A percentile compares a stretch with the other conserved stretches of the same genome.
These are phyloP conservation scores for Chlamydomonas reinhardtii DNA, from an alignment of 163 green algal genomes.

Conservation along the genomic window DNA sequence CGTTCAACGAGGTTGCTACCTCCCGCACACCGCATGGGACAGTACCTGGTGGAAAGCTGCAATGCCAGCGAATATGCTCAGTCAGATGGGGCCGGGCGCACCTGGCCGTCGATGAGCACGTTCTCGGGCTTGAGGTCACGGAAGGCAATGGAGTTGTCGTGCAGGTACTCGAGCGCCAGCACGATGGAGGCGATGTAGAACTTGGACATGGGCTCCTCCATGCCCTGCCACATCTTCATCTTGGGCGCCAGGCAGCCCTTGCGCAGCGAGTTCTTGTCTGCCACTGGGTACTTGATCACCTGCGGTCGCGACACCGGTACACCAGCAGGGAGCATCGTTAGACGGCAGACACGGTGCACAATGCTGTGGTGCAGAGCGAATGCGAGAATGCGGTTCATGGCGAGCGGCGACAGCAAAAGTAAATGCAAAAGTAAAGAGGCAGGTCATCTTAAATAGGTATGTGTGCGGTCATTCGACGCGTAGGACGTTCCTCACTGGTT, in stretches of 20 bases:
- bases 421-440: too few species aligned
- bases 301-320: slow-evolving; percentile 49
- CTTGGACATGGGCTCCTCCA: slow-evolving; percentile 88
- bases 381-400: too few species aligned
- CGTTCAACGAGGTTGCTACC: too few species aligned
- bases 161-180: slow-evolving; percentile 96
- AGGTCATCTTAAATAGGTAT: too few species aligned
- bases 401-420: too few species aligned
- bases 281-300: slow-evolving; percentile 80
- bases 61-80: too few species aligned
- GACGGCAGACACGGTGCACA: neutral
- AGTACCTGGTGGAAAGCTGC: too few species aligned
- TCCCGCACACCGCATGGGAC: too few species aligned
- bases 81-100: neutral
- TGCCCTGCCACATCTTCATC: slow-evolving; percentile 85
- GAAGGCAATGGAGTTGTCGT: slow-evolving; percentile 93
- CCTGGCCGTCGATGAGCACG: slow-evolving; percentile 91
- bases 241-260: slow-evolving; percentile 79
- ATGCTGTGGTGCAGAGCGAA: neutral
- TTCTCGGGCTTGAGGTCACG: slow-evolving; percentile 99
- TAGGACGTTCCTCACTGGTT: too few species aligned
- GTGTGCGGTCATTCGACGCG: too few species aligned
- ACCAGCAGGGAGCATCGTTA: slow-evolving; percentile 9
- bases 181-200: slow-evolving; percentile 96
- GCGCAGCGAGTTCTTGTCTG: slow-evolving; percentile 62